Base-by-base conservation (phyloP, 2,329 filamentous ascomycete species). In the Lomentospora prolificans region DNA sequence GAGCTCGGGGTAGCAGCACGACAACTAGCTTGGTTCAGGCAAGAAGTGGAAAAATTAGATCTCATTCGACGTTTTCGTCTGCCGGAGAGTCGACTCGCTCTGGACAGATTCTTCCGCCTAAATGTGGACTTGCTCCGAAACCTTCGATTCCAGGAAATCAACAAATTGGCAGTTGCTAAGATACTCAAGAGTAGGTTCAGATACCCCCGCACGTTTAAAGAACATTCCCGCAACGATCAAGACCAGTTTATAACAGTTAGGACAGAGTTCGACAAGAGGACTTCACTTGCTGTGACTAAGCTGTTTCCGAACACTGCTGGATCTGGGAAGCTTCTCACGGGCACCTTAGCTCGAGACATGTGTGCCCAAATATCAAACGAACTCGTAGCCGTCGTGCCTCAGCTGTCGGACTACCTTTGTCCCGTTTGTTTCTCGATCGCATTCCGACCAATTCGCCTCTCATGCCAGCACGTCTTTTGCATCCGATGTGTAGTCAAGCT, bases 211-310 rank as follows among this genome's bases (percentile, higher is more conserved):
- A 25, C 39, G 9, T 10, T 30, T 12, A 10, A 6, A 22, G 33
- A 48, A 12, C 25, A 17, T 24, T 56, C 60, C 54, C 41, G n/a
- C 10, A 55, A 41, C 58, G 55, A 61, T 30, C 60, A 56, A 51
- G 12, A 36, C 19, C 3, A 27, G 31, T 3, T 14, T n/a, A 19
- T 48, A 46, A 24, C 52, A 58, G 52, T 50, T n/a, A 7, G 6
- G 60, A 85, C 61, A 90, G 83, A 92, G 70, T 95, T 95, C 66
- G 88, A 94, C 70, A 95, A 95, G 69, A 81, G 84, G 57, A 95
- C 90, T 1, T 82, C 86, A 1, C 74, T 95, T 19, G 83, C 85
- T 25, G 83, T 86, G 1, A 82, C 82, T 39, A 73, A 79, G 33
- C 76, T 75, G 0, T 87, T 89, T 60, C 81, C 84, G 0, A 72